phyloP scores from a whole-genome alignment of 495 filamentous ascomycete genomes.

The Penicillium diatomitis region DNA sequence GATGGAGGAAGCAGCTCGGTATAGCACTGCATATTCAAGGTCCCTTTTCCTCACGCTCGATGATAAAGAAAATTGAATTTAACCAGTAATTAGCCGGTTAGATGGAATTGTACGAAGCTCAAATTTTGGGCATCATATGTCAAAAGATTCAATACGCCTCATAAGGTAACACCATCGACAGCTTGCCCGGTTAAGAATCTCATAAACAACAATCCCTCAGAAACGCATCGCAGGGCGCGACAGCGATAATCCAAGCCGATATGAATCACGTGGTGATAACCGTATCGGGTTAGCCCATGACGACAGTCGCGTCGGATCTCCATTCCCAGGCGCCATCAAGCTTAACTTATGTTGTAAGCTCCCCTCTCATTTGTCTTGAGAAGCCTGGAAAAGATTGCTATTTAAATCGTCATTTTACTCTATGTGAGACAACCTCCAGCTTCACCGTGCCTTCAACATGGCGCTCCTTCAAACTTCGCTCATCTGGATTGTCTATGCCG shows the following conservation, averaged over 20 bases:
- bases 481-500: slow-evolving; percentile 87
- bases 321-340: too few species aligned
- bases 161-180: not conserved
- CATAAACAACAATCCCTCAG: not conserved
- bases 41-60: not conserved
- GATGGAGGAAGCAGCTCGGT: slow-evolving; percentile 87
- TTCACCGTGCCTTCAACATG: slow-evolving; percentile 30
- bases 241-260: slow-evolving; percentile 2
- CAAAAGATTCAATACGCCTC: not conserved
- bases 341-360: not conserved
- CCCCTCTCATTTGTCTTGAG: not conserved
- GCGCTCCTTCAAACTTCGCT: slow-evolving; percentile 71
- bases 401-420: not conserved
- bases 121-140: slow-evolving; percentile 2
- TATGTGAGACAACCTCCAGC: slow-evolving; percentile 5
- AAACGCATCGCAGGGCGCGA: slow-evolving; percentile 4
- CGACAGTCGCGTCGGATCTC: slow-evolving; percentile 6
- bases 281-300: slow-evolving; percentile 10
- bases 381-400: not conserved
- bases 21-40: slow-evolving; percentile 61
- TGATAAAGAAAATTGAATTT: too few species aligned
- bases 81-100: too few species aligned
- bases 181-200: not conserved
- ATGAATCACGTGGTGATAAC: slow-evolving; percentile 5
- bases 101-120: not conserved